These are phyloP conservation scores for Diplotaxis tenuifolia DNA, from an alignment of 345 rosid species.

Conservation along the genomic window DNA sequence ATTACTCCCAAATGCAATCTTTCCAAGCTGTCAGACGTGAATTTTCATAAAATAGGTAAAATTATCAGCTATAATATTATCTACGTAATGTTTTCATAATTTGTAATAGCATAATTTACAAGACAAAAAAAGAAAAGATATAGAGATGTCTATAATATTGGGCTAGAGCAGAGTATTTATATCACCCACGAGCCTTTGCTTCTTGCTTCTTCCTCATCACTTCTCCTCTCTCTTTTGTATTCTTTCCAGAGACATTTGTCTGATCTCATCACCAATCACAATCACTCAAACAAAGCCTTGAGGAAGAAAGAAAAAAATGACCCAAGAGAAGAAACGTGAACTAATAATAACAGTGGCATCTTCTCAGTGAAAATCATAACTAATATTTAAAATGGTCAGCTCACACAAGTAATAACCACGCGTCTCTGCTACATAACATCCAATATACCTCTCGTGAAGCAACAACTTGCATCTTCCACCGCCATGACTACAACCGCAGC, in stretches of 20 bases:
- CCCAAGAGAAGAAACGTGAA: neutral
- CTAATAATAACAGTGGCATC: neutral
- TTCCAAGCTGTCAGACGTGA: no score
- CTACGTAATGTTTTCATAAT: no score
- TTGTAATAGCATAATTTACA: no score
- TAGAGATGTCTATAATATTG: neutral
- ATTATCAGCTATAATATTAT: no score
- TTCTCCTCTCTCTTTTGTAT: constrained; percentile 27
- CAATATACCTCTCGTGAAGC: constrained; percentile 29
- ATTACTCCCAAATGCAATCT: constrained; percentile 32
- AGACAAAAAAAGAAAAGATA: no score
- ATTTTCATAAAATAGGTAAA: no score
- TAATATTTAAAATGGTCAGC: constrained; percentile 12
- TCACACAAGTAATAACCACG: constrained; percentile 27
- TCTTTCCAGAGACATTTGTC: constrained; percentile 29
- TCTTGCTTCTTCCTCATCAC: constrained; percentile 26
- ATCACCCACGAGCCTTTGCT: constrained; percentile 34
- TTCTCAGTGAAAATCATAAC: neutral
- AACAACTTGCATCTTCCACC: constrained; percentile 54
- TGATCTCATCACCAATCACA: constrained; percentile 13
- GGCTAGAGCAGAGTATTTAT: constrained; percentile 38
- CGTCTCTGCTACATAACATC: constrained; percentile 25
- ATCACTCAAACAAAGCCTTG: constrained; percentile 22
- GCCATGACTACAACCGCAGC: constrained; percentile 40
- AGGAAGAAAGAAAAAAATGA: neutral